Conservation (phyloP, 345 rosid species). For the Salix dunnii region DNA sequence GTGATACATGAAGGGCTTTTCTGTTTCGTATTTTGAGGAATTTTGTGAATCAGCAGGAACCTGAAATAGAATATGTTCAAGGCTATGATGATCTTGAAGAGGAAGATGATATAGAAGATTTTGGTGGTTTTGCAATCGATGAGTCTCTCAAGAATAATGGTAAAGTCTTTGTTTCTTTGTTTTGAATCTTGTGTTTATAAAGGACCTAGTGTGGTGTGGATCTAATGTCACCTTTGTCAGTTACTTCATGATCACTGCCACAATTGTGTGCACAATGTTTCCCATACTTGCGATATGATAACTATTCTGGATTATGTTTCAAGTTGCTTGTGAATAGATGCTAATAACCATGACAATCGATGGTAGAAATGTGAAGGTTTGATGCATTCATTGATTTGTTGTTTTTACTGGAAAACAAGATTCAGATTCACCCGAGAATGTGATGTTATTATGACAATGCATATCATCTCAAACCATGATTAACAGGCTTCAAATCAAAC, state of each 20-base stretch:
- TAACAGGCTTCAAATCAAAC: neutral
- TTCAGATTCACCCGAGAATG: neutral
- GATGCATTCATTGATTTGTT: neutral
- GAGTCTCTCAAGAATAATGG: conserved; percentile 34
- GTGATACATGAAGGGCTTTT: neutral
- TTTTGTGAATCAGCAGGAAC: conserved; percentile 49
- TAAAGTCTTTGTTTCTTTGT: conserved; percentile 5
- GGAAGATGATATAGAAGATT: conserved; percentile 93
- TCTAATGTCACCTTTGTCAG: neutral
- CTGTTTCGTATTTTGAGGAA: neutral
- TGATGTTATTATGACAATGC: neutral
- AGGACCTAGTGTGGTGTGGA: neutral
- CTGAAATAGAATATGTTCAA: conserved; percentile 72
- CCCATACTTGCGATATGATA: neutral
- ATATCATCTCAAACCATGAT: neutral
- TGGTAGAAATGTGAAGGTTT: neutral
- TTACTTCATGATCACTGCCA: neutral
- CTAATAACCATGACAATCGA: neutral
- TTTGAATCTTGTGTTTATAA: neutral
- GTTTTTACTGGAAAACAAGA: neutral
- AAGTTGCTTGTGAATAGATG: neutral
- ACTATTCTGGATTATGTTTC: neutral
- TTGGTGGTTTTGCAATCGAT: conserved; percentile 37
- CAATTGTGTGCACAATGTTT: neutral
- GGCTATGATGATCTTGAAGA: conserved; percentile 71